phyloP scores from a whole-genome alignment of 108 stramenopile species.

The Nitzschia inconspicua region DNA sequence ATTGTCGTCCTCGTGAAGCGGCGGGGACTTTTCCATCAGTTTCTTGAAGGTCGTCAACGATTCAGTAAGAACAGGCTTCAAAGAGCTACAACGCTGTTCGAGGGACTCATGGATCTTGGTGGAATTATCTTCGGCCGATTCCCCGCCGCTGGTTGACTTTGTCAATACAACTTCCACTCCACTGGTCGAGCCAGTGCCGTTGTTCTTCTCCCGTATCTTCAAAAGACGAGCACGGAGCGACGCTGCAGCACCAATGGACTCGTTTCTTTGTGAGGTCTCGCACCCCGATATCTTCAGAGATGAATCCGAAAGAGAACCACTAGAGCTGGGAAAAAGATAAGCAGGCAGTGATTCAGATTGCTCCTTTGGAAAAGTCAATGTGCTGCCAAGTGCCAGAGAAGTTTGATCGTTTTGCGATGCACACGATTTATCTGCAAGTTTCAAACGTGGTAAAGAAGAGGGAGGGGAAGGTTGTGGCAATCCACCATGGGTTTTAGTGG shows the following conservation, averaged over 20 bases:
- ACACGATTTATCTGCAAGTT: no score
- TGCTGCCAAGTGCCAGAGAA: no score
- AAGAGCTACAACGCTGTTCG: neutral
- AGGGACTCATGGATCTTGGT: no score
- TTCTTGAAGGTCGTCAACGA: constrained; percentile 18
- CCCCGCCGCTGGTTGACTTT: neutral
- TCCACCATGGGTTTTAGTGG: neutral
- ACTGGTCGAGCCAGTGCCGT: neutral
- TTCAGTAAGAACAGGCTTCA: neutral
- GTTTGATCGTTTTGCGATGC: no score
- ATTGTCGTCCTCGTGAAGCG: constrained; percentile 31
- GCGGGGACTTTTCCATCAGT: constrained; percentile 17
- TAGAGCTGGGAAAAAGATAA: no score
- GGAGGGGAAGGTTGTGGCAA: neutral
- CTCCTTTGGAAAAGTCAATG: no score
- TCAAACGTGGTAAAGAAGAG: neutral
- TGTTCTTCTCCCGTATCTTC: constrained; percentile 47
- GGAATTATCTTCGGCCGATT: no score
- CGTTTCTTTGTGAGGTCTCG: no score
- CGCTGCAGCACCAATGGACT: constrained; percentile 46
- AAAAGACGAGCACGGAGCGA: constrained; percentile 49
- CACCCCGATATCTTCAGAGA: no score
- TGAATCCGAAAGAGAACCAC: no score
- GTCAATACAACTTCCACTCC: neutral
- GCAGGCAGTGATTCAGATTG: no score